These are phyloP conservation scores for Cryptococcus sp. DNA, from an alignment of 1,284 basidiomycete genomes.

Conservation along the genomic window DNA sequence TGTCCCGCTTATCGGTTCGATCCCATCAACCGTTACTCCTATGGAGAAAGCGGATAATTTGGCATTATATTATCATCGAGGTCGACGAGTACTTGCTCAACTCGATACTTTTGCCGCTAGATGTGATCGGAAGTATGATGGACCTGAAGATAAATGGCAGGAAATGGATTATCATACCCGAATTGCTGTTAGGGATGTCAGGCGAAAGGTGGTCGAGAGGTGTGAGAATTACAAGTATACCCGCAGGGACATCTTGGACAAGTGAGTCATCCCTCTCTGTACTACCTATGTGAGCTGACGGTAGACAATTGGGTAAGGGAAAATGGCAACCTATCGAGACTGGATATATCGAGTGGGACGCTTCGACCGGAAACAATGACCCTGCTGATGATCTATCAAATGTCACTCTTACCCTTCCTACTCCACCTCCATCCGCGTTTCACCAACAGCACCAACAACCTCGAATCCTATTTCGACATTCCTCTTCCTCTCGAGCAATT, in stretches of 20 bases:
- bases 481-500: constrained; percentile 6
- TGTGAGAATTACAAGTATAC: constrained; percentile 50
- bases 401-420: constrained; percentile 34
- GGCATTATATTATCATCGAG: constrained; percentile 38
- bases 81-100: constrained; percentile 38
- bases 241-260: constrained; percentile 45
- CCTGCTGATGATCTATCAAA: constrained; percentile 40
- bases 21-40: constrained; percentile 35
- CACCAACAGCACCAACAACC: constrained; percentile 10
- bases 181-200: constrained; percentile 40
- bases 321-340: constrained; percentile 44
- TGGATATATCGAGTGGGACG: constrained; percentile 39
- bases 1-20: constrained; percentile 45
- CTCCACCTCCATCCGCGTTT: constrained; percentile 23
- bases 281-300: constrained; percentile 4
- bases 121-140: constrained; percentile 43
- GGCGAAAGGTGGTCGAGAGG: constrained; percentile 46
- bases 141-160: constrained; percentile 32
- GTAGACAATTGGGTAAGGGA: constrained; percentile 35
- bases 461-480: constrained; percentile 4
- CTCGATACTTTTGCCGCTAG: constrained; percentile 42
- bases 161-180: constrained; percentile 38
- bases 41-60: constrained; percentile 39
- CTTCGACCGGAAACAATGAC: constrained; percentile 27
- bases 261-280: constrained; percentile 27